phyloP scores from a whole-genome alignment of 768 basidiomycete species.

The Auriscalpium orientale region DNA sequence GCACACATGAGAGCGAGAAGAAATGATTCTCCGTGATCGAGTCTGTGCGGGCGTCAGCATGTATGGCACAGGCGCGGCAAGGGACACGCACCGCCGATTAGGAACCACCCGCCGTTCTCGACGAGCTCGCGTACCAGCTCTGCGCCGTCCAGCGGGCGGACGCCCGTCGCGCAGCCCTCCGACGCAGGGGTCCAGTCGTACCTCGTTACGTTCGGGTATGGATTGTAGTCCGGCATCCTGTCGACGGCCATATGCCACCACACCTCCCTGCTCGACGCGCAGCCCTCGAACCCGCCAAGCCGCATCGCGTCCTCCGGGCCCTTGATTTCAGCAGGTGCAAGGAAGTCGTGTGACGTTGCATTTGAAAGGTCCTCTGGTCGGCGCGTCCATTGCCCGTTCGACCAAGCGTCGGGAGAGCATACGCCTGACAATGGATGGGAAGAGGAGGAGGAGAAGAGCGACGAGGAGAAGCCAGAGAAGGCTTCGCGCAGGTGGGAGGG shows the following conservation, averaged over 20 bases:
- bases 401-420: background rate
- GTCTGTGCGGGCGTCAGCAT: conserved; percentile 29
- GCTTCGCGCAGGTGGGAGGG: background rate
- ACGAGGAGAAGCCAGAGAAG: background rate
- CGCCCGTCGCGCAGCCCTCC: conserved; percentile 26
- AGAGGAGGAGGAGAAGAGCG: background rate
- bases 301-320: conserved; percentile 35
- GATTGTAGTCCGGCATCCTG: conserved; percentile 36
- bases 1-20: conserved; percentile 60
- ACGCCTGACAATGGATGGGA: background rate
- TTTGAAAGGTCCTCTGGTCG: background rate
- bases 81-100: conserved; percentile 47
- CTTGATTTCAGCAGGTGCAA: conserved; percentile 21
- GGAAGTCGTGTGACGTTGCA: conserved; percentile 11
- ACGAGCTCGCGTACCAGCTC: conserved; percentile 50
- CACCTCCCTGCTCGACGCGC: conserved; percentile 55
- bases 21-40: conserved; percentile 69
- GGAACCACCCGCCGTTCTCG: conserved; percentile 62
- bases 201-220: conserved; percentile 45
- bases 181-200: conserved; percentile 48
- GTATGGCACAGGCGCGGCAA: background rate
- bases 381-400: background rate
- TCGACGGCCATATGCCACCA: conserved; percentile 58
- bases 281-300: conserved; percentile 54
- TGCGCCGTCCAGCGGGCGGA: conserved; percentile 33